Percentiles rank a stretch among this genome's conserved stretches.
Evolutionary conservation across 305 asterid species (phyloP).

Genomic region (Fraxinus dipetala): DNA sequence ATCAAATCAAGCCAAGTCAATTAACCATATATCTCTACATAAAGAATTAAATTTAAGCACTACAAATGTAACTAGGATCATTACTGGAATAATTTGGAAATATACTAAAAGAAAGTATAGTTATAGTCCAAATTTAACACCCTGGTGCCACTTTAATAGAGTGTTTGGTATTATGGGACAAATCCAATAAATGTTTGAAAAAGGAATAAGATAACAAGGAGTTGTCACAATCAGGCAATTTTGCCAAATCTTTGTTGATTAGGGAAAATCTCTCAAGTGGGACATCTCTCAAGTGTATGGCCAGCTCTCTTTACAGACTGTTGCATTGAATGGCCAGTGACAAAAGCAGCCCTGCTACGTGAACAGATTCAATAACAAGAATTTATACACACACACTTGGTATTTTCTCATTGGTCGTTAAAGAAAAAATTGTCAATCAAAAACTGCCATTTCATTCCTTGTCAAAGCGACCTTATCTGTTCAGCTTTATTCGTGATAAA

Average conservation of each 20-base stretch:
- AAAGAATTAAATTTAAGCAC: neutral
- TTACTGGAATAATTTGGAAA: neutral
- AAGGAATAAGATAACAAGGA: conserved; percentile 11
- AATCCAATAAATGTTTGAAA: neutral
- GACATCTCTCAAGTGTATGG: conserved; percentile 27
- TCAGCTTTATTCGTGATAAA: conserved; percentile 9
- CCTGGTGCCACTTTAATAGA: neutral
- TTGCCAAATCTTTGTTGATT: conserved; percentile 36
- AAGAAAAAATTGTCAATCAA: too few species aligned
- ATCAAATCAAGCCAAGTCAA: neutral
- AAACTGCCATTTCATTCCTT: too few species aligned
- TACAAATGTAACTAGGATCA: neutral
- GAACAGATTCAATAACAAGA: too few species aligned
- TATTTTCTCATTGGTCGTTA: too few species aligned
- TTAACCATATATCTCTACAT: neutral
- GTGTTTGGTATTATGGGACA: neutral
- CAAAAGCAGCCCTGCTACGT: conserved; percentile 1
- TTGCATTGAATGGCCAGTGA: conserved; percentile 30
- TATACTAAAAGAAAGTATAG: neutral
- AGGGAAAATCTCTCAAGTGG: conserved; percentile 21
- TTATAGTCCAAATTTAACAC: neutral
- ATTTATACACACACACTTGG: too few species aligned
- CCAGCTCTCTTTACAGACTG: conserved; percentile 42
- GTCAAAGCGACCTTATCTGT: too few species aligned
- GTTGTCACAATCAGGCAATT: conserved; percentile 49